Percentiles rank a stretch among this genome's conserved stretches.
These are phyloP conservation scores for Aspergillus intermedius DNA, from an alignment of 2,329 filamentous ascomycete genomes.

Conservation along the genomic window DNA sequence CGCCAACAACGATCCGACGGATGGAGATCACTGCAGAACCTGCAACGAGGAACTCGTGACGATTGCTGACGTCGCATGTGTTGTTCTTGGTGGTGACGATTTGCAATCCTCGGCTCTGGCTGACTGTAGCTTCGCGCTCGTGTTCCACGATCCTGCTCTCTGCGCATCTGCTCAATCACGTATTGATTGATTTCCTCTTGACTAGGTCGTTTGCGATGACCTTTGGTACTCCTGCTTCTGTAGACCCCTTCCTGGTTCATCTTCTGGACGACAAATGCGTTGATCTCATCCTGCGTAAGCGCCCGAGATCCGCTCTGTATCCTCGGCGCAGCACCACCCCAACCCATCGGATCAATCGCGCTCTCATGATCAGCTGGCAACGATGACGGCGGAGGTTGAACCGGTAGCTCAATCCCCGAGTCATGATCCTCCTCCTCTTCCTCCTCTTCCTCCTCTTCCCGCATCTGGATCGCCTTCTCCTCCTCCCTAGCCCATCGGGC, in stretches of 20 bases:
- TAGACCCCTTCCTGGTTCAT: slow-evolving; percentile 13
- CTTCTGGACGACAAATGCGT: slow-evolving; percentile 19
- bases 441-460: not conserved
- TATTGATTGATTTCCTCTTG: slow-evolving; percentile 26
- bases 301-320: slow-evolving; percentile 1
- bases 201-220: slow-evolving; percentile 19
- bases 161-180: slow-evolving; percentile 21
- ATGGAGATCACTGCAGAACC: slow-evolving; percentile 20
- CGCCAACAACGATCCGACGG: slow-evolving; percentile 19
- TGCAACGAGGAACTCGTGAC: slow-evolving; percentile 7
- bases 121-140: slow-evolving; percentile 16
- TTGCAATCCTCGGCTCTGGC: slow-evolving; percentile 9
- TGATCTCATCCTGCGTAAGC: slow-evolving; percentile 22
- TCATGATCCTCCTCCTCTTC: not conserved
- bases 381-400: not conserved
- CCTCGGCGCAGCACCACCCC: not conserved
- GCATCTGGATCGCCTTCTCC: slow-evolving; percentile 9
- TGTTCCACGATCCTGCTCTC: slow-evolving; percentile 15
- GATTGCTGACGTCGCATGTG: not conserved
- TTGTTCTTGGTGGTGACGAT: slow-evolving; percentile 1
- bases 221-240: slow-evolving; percentile 4
- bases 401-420: not conserved
- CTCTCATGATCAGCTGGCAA: not conserved
- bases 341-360: not conserved
- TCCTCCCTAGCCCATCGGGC: slow-evolving; percentile 16